Conservation (phyloP, 768 basidiomycete genomes). For the Panaeolus cyanescens region DNA sequence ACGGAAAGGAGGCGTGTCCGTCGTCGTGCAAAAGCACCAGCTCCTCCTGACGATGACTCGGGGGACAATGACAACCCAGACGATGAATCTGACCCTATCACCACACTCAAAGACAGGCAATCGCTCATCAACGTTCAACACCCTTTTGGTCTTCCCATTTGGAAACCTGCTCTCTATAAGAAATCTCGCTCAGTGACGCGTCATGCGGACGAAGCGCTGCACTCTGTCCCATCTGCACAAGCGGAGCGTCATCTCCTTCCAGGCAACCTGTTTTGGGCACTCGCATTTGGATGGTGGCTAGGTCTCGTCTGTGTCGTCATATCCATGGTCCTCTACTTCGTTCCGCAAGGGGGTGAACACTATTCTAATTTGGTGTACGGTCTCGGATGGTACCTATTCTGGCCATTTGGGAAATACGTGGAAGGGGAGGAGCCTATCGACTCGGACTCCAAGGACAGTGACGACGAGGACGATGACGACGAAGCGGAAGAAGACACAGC, state of each 20-base stretch:
- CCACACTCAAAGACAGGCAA: slow-evolving; percentile 86
- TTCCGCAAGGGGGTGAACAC: slow-evolving; percentile 80
- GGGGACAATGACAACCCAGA: slow-evolving; percentile 44
- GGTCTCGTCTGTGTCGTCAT: slow-evolving; percentile 68
- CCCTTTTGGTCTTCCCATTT: slow-evolving; percentile 98
- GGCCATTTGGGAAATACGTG: slow-evolving; percentile 99
- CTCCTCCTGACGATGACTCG: slow-evolving; percentile 30
- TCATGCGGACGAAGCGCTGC: slow-evolving; percentile 92
- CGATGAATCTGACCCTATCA: slow-evolving; percentile 82
- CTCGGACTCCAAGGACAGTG: slow-evolving; percentile 38
- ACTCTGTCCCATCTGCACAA: slow-evolving; percentile 89
- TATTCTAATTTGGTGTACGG: slow-evolving; percentile 90
- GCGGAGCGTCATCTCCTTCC: slow-evolving; percentile 92
- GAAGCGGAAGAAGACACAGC: slow-evolving; percentile 37
- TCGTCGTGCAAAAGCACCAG: slow-evolving; percentile 47
- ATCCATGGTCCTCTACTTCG: slow-evolving; percentile 65
- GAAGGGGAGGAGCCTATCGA: slow-evolving; percentile 60
- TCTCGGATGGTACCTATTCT: slow-evolving; percentile 92
- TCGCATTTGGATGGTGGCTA: slow-evolving; percentile 95
- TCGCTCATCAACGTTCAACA: slow-evolving; percentile 99
- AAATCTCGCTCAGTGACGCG: slow-evolving; percentile 96
- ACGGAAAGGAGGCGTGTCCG: slow-evolving; percentile 22
- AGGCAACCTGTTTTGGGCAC: slow-evolving; percentile 91
- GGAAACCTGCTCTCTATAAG: slow-evolving; percentile 99
- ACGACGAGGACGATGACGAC: slow-evolving; percentile 35